A percentile compares a stretch with the other conserved stretches of the same genome.
Evolutionary conservation across 202 grass and related monocot species (phyloP).

Genomic region (Setaria viridis): DNA sequence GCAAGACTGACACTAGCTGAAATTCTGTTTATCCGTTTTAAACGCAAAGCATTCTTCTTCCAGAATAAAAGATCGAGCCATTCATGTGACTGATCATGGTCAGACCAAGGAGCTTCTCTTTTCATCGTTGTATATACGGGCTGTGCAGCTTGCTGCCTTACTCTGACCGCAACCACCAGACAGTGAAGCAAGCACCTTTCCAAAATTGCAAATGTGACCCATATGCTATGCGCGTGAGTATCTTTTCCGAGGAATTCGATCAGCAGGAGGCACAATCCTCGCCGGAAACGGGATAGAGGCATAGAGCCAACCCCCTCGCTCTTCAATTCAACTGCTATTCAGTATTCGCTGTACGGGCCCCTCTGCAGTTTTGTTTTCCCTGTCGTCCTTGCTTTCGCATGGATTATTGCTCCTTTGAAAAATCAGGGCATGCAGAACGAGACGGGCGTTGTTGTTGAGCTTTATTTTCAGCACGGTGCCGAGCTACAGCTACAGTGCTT

Average conservation of each 20-base stretch:
- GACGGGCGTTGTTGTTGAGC: background rate
- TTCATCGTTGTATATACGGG: background rate
- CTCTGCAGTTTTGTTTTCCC: background rate
- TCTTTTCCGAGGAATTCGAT: background rate
- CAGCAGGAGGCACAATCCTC: background rate
- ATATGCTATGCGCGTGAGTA: background rate
- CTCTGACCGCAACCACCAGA: background rate
- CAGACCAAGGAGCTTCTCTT: background rate
- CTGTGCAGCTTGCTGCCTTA: background rate
- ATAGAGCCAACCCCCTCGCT: too few species aligned
- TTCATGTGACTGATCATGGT: background rate
- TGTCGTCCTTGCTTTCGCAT: background rate
- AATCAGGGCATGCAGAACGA: background rate
- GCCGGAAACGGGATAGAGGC: background rate
- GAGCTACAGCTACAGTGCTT: constrained; percentile 6
- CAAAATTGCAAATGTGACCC: background rate
- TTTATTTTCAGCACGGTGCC: background rate
- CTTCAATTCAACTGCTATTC: background rate
- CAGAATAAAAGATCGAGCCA: background rate
- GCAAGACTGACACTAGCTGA: background rate
- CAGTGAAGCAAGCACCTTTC: background rate
- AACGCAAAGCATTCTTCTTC: background rate
- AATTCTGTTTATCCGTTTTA: background rate
- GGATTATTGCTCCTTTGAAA: background rate
- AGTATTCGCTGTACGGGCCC: background rate